Conservation (phyloP, 2,329 filamentous ascomycete species). For the Corynespora cassiicola region DNA sequence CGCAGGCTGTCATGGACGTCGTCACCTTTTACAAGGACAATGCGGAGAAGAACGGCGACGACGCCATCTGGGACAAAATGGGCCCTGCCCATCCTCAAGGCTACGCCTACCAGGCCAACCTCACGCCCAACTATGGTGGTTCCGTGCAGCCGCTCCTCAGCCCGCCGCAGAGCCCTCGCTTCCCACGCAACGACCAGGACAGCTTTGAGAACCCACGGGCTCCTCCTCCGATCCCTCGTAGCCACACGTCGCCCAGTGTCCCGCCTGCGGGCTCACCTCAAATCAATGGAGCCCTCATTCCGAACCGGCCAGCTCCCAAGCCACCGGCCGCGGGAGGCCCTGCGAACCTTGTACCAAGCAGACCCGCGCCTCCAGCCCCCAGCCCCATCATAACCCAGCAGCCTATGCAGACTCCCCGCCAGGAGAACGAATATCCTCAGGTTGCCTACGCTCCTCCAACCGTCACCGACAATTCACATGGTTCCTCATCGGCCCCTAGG, state of each 20-base stretch:
- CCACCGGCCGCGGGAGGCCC: constrained; percentile 66
- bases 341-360: constrained; percentile 60
- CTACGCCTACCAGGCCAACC: constrained; percentile 46
- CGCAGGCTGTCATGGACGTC: constrained; percentile 93
- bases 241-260: constrained; percentile 49
- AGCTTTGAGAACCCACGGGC: constrained; percentile 98
- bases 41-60: constrained; percentile 78
- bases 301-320: constrained; percentile 84
- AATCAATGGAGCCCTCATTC: constrained; percentile 65
- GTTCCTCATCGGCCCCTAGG: constrained; percentile 43
- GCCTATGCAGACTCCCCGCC: constrained; percentile 26
- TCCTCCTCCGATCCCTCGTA: constrained; percentile 81
- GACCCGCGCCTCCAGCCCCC: constrained; percentile 63
- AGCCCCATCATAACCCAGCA: constrained; percentile 48
- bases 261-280: constrained; percentile 50
- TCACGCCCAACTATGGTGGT: constrained; percentile 45
- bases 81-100: constrained; percentile 76
- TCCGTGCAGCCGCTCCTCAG: constrained; percentile 67
- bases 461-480: constrained; percentile 43
- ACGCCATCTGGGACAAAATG: constrained; percentile 95
- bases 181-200: constrained; percentile 86
- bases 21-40: constrained; percentile 98
- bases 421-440: constrained; percentile 50
- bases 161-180: constrained; percentile 83
- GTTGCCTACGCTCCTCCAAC: constrained; percentile 51